Percentiles rank a stretch among this genome's conserved stretches.
Conservation (phyloP, 1,284 basidiomycete species). For the Spongiforma sp. region DNA sequence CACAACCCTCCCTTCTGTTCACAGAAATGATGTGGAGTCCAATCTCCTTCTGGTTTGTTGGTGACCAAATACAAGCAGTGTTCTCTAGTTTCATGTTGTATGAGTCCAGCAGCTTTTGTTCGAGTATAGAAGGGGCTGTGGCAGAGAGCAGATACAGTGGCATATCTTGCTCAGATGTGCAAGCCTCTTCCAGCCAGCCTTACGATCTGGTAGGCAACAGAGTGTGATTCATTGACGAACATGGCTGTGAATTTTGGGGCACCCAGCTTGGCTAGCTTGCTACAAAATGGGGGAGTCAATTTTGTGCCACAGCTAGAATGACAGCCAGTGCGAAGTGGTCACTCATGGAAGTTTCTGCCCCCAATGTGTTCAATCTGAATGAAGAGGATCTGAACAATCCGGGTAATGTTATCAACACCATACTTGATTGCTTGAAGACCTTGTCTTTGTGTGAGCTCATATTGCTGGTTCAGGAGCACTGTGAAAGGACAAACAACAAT, state of each 20-base stretch:
- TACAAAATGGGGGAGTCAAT: not conserved
- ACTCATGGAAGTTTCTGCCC: not conserved
- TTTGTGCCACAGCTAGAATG: too few relatives aligned
- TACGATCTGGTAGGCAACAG: slow-evolving; percentile 2
- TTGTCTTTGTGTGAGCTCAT: not conserved
- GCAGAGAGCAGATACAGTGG: slow-evolving; percentile 5
- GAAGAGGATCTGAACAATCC: slow-evolving; percentile 5
- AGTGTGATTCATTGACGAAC: slow-evolving; percentile 4
- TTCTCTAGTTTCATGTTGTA: not conserved
- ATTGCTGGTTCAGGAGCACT: slow-evolving; percentile 10
- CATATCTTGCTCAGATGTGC: slow-evolving; percentile 1
- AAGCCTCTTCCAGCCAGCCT: slow-evolving; percentile 5
- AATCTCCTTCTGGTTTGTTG: slow-evolving; percentile 5
- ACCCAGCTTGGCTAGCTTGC: not conserved
- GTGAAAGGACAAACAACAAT: slow-evolving; percentile 13
- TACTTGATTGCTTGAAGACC: slow-evolving; percentile 1
- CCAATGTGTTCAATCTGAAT: slow-evolving; percentile 18
- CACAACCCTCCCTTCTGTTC: not conserved
- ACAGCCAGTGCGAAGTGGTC: not conserved
- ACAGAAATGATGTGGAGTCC: slow-evolving; percentile 3
- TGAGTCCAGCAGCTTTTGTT: not conserved
- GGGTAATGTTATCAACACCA: not conserved
- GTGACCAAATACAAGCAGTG: slow-evolving; percentile 5
- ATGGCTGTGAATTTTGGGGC: not conserved
- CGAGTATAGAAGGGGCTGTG: not conserved